These are phyloP conservation scores for Penicillium bovifimosum DNA, from an alignment of 495 filamentous ascomycete species.

Conservation along the genomic window DNA sequence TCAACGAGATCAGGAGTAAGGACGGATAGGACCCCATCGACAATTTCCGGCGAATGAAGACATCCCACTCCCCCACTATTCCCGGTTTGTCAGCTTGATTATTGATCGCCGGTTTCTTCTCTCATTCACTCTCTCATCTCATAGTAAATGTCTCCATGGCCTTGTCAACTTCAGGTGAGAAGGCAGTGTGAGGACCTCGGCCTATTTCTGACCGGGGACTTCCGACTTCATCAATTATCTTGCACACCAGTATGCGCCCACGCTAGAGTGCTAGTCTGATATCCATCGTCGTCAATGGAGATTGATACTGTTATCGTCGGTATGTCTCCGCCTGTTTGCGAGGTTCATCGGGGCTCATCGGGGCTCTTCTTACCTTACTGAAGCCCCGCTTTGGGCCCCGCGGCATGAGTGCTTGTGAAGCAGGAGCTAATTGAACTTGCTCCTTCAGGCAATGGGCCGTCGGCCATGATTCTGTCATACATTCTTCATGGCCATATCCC, in stretches of 20 bases:
- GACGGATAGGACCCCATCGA: too few species aligned
- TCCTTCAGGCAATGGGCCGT: slow-evolving; percentile 55
- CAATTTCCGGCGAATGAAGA: slow-evolving; percentile 1
- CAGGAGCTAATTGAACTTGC: slow-evolving; percentile 1
- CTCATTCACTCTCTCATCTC: slow-evolving; percentile 5
- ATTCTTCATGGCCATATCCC: slow-evolving; percentile 63
- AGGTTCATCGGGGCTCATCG: too few species aligned
- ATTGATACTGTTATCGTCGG: slow-evolving; percentile 46
- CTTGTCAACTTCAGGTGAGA: slow-evolving; percentile 14
- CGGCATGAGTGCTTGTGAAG: neutral
- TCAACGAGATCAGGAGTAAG: neutral
- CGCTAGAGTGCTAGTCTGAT: slow-evolving; percentile 25
- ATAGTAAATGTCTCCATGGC: slow-evolving; percentile 18
- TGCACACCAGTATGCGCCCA: slow-evolving; percentile 33
- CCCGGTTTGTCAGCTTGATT: slow-evolving; percentile 27
- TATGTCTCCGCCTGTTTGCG: slow-evolving; percentile 21
- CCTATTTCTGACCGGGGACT: neutral
- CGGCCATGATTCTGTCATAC: slow-evolving; percentile 62
- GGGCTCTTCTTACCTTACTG: slow-evolving; percentile 8
- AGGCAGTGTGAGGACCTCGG: slow-evolving; percentile 14
- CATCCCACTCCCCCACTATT: slow-evolving; percentile 3
- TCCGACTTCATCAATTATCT: neutral
- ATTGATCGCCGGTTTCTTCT: slow-evolving; percentile 13
- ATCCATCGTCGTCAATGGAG: slow-evolving; percentile 36
- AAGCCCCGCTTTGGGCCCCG: slow-evolving; percentile 7